These are phyloP conservation scores for Plantago elongata DNA, from an alignment of 257 asterid genomes.

Conservation along the genomic window DNA sequence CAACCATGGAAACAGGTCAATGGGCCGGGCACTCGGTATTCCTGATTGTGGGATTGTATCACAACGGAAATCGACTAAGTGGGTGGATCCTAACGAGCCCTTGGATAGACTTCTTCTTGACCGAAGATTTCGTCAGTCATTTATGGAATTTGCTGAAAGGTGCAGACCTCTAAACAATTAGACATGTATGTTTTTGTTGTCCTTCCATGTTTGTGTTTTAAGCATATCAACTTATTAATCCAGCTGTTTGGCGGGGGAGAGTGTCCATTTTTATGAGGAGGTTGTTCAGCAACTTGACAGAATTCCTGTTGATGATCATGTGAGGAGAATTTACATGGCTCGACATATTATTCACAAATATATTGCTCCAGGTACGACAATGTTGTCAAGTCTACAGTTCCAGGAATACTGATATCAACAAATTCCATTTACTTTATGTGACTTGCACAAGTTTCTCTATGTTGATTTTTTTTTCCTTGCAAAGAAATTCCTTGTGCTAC, in stretches of 20 bases:
- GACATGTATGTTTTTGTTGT: neutral
- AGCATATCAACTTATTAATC: slow-evolving; percentile 2
- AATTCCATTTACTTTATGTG: neutral
- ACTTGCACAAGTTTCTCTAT: no score
- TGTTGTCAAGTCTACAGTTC: neutral
- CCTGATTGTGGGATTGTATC: slow-evolving; percentile 47
- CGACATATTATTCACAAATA: slow-evolving; percentile 73
- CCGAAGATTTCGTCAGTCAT: slow-evolving; percentile 63
- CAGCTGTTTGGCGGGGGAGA: slow-evolving; percentile 91
- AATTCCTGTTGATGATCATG: slow-evolving; percentile 56
- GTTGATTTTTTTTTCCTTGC: no score
- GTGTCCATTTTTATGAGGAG: slow-evolving; percentile 75
- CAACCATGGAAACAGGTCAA: slow-evolving; percentile 39
- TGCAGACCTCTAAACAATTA: slow-evolving; percentile 1
- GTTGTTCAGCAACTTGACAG: slow-evolving; percentile 72
- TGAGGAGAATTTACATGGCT: slow-evolving; percentile 82
- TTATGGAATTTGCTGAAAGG: slow-evolving; percentile 83
- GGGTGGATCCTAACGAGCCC: slow-evolving; percentile 52
- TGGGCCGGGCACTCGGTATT: slow-evolving; percentile 74
- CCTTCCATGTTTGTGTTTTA: neutral
- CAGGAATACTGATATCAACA: neutral
- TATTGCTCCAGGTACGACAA: slow-evolving; percentile 55
- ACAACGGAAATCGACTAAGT: slow-evolving; percentile 32
- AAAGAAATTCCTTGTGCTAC: no score
- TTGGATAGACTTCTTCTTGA: slow-evolving; percentile 70